Evolutionary conservation across 2,329 filamentous ascomycete species (phyloP), one percentile per base, ranked within the genome.

Genomic region (Fusarium ambrosium): DNA sequence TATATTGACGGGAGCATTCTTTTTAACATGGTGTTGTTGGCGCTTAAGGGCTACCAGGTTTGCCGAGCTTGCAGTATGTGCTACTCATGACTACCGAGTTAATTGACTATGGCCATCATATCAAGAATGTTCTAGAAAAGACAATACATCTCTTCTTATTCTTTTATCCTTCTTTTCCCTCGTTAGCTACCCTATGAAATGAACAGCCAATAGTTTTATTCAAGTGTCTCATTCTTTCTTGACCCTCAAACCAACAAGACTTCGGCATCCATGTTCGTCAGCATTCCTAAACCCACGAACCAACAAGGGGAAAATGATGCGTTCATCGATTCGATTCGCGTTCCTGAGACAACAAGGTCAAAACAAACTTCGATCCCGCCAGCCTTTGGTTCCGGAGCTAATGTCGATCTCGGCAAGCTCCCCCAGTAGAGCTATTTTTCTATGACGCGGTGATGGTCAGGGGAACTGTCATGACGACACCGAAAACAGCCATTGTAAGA

Each of bases 381-480:
- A 41, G 58, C 22, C 45, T 45, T 34, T 27, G 43, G 67, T 37
- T 45, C 53, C 69, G 66, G 32, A 62, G 51, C 37, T 63, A 65
- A 56, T 39, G 36, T 66, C 69, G 66, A 70, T 43, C 60, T 27
- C 27, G 20, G 53, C 20, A 71, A 75, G 60, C 55, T 64, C 20
- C 41, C 20, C 10, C 32, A 66, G 53, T 61, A 34, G 24, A 56
- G 68, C 37, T 43, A n/a, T 32, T 59, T 64, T 64, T 75, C 73
- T 73, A 75, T 75, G 73, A 75, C 73, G 69, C 73, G 43, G 70
- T 72, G 70, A 75, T 64, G 36, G 20, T n/a, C 22, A 48, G 48
- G 24, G 51, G 48, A 62, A 53, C 70, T 75, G 59, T 27, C 68
- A 75, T 75, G 73, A 76, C 73, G 73, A 69, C 73, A 76, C 59